Percentiles rank a stretch among this genome's conserved stretches.
Conservation (phyloP, 768 basidiomycete species). For the Hypsizygus marmoreus region DNA sequence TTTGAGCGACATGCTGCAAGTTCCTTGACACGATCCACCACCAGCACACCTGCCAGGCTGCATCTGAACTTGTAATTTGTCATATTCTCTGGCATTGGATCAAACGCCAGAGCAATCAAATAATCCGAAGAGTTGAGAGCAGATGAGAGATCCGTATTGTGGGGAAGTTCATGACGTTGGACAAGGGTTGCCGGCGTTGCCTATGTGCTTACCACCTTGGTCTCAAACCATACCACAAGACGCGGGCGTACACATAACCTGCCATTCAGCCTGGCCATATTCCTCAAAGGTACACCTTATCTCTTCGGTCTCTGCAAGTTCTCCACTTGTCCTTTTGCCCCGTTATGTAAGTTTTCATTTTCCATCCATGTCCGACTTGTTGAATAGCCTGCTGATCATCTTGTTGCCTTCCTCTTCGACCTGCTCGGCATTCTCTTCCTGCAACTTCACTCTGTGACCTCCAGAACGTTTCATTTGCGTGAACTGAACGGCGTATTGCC, state of each 20-base stretch:
- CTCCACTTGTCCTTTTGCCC: slow-evolving; percentile 10
- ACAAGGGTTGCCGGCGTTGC: slow-evolving; percentile 17
- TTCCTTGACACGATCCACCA: slow-evolving; percentile 18
- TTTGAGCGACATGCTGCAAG: slow-evolving; percentile 9
- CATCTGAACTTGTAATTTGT: slow-evolving; percentile 15
- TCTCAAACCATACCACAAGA: slow-evolving; percentile 12
- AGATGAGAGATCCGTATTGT: slow-evolving; percentile 24
- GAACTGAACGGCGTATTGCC: slow-evolving; percentile 15
- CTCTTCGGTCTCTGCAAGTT: slow-evolving; percentile 11
- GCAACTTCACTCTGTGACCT: slow-evolving; percentile 5
- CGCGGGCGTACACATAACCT: slow-evolving; percentile 7
- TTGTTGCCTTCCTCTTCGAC: slow-evolving; percentile 11
- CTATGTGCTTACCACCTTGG: slow-evolving; percentile 14
- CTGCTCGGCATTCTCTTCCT: slow-evolving; percentile 2
- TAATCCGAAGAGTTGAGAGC: slow-evolving; percentile 17
- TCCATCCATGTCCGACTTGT: slow-evolving; percentile 8
- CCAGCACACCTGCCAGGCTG: slow-evolving; percentile 11
- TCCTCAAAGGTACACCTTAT: slow-evolving; percentile 8
- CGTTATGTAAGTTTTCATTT: slow-evolving; percentile 36
- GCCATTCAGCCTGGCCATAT: slow-evolving; percentile 6
- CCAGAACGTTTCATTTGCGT: slow-evolving; percentile 12
- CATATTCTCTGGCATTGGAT: slow-evolving; percentile 16
- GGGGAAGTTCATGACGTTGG: slow-evolving; percentile 17
- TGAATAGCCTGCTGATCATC: slow-evolving; percentile 17
- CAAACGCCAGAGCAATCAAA: slow-evolving; percentile 13